Evolutionary conservation across 2,329 filamentous ascomycete genomes (phyloP), one percentile per base, ranked within the genome.

Genomic region (Colletotrichum liaoningense): DNA sequence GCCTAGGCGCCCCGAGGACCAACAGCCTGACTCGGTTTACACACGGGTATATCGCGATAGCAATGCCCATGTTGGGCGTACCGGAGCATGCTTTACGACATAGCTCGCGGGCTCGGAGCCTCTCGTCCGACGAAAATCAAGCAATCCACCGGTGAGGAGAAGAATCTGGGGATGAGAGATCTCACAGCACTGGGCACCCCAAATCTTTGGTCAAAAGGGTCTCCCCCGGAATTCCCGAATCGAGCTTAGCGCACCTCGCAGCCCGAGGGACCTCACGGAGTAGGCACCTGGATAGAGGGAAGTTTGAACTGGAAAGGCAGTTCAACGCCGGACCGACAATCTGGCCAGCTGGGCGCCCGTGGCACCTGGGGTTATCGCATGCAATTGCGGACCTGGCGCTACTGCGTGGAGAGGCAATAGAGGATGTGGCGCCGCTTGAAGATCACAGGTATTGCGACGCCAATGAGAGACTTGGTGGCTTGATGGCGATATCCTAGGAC

Each of bases 221-320:
- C n/a, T 72, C 57, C 72, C 72, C 72, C 72, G 58, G 72, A 59
- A 62, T 46, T 58, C 26, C 68, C 42, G 22, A 74, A 68, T 60
- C 26, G 58, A 74, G 72, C 52, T 24, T 74, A 72, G 68, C 57
- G 57, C 60, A 30, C 8, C 22, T 55, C 54, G 42, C 70, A 66
- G 26, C 26, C 65, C 52, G 57, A 42, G 67, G 63, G 63, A 74
- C 63, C 52, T 55, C 55, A 35, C 11, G 33, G 33, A 12, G 33
- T 35, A 69, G 24, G 52, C 42, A 63, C 71, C 56, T 66, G 56
- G 62, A 59, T 67, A 63, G 49, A 38, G 58, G 67, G 66, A 42
- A 42, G 19, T n/a, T 49, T 58, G 26, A 59, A n/a, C 63, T 68
- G 16, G 26, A 74, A 59, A 52, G 60, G 63, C 58, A 74, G 63